Percentiles rank a stretch among this genome's conserved stretches.
phyloP scores from a whole-genome alignment of 1,284 basidiomycete genomes.

The Erythrobasidium hasegawianum region DNA sequence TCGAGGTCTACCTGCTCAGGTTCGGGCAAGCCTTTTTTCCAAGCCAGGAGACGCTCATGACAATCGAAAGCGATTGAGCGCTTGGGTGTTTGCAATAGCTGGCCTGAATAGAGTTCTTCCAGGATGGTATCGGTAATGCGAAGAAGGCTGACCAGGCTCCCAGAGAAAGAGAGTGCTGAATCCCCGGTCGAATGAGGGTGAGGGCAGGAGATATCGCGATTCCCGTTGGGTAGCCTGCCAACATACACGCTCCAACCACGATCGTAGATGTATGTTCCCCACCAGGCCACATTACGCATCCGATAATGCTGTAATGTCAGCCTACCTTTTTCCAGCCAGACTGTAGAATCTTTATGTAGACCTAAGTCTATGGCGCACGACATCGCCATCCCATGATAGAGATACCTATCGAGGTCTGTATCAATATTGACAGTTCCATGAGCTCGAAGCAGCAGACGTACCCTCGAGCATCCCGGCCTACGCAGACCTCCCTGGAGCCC shows the following conservation, averaged over 20 bases:
- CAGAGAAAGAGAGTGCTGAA: constrained; percentile 12
- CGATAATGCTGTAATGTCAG: constrained; percentile 23
- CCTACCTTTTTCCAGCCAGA: constrained; percentile 20
- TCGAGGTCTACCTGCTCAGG: constrained; percentile 24
- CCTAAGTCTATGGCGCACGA: constrained; percentile 29
- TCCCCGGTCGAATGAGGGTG: constrained; percentile 27
- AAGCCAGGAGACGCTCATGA: constrained; percentile 22
- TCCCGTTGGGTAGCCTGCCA: constrained; percentile 19
- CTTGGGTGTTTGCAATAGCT: constrained; percentile 4
- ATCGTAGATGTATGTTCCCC: constrained; percentile 28
- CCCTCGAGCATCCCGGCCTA: constrained; percentile 29
- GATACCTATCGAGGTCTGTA: too few relatives aligned
- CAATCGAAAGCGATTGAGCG: constrained; percentile 12
- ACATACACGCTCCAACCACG: constrained; percentile 32
- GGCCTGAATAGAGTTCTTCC: constrained; percentile 27
- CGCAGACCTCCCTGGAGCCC: constrained; percentile 29
- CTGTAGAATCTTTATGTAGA: constrained; percentile 20
- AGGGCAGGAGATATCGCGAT: constrained; percentile 26
- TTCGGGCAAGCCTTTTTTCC: constrained; percentile 16
- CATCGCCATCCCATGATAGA: constrained; percentile 20
- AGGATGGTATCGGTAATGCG: constrained; percentile 22
- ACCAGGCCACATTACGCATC: constrained; percentile 20
- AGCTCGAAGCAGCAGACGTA: not conserved
- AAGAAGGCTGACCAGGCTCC: constrained; percentile 23
- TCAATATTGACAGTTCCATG: too few relatives aligned